A percentile compares a stretch with the other conserved stretches of the same genome.
Conservation (phyloP, 257 asterid species). For the Solanum etuberosum region DNA sequence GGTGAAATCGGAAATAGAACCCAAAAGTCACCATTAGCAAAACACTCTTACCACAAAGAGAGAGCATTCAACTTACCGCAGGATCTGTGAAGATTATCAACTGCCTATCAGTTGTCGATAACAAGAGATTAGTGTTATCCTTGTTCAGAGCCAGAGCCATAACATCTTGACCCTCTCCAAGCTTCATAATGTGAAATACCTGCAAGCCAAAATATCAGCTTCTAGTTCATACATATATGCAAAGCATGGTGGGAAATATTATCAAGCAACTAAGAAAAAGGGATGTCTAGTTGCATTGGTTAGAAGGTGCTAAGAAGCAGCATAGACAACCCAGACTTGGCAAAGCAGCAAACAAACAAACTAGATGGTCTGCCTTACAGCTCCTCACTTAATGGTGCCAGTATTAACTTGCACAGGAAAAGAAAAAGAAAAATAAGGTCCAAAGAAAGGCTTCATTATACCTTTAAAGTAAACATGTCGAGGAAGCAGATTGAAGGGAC, state of each 20-base stretch:
- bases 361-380: neutral
- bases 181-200: conserved; percentile 61
- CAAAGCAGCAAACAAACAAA: neutral
- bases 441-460: conserved; percentile 7
- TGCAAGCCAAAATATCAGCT: conserved; percentile 13
- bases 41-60: neutral
- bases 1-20: neutral
- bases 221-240: neutral
- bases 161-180: conserved; percentile 72
- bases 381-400: neutral
- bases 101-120: conserved; percentile 82
- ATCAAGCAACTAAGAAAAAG: neutral
- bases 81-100: conserved; percentile 88
- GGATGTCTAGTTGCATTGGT: neutral
- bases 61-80: conserved; percentile 52
- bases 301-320: neutral
- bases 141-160: conserved; percentile 59
- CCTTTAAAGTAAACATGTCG: conserved; percentile 71
- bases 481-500: conserved; percentile 83
- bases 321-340: neutral
- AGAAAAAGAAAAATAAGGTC: neutral
- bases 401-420: neutral
- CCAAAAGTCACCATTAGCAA: neutral
- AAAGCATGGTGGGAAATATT: neutral
- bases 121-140: conserved; percentile 83